These are phyloP conservation scores for Vickermania spadyakhi DNA, from an alignment of 208 protist genomes.

Conservation along the genomic window DNA sequence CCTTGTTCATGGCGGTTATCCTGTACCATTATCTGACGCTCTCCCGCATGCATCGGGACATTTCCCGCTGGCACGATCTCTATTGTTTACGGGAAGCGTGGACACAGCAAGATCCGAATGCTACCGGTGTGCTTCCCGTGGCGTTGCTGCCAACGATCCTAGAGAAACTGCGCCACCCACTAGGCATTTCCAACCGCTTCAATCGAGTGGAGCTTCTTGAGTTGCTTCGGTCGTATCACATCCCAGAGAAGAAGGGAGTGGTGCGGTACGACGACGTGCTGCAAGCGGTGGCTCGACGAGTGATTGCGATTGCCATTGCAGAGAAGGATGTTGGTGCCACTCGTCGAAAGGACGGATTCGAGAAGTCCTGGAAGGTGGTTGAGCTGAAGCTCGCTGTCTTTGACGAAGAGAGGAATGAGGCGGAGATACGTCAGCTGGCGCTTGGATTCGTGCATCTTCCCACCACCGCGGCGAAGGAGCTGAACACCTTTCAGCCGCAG, in stretches of 20 bases:
- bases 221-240: slow-evolving; percentile 80
- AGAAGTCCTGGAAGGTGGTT: slow-evolving; percentile 60
- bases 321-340: slow-evolving; percentile 33
- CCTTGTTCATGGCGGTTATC: slow-evolving; percentile 78
- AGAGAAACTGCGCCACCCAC: slow-evolving; percentile 68
- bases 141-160: slow-evolving; percentile 55
- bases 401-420: not conserved
- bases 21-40: slow-evolving; percentile 77
- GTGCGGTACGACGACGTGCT: slow-evolving; percentile 87
- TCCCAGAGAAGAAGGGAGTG: slow-evolving; percentile 66
- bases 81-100: slow-evolving; percentile 67
- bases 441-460: not conserved
- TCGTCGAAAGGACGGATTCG: slow-evolving; percentile 26
- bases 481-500: not conserved
- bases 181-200: slow-evolving; percentile 59
- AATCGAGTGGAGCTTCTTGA: slow-evolving; percentile 73
- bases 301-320: slow-evolving; percentile 71
- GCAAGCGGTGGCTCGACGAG: slow-evolving; percentile 68
- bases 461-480: not conserved
- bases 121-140: slow-evolving; percentile 48
- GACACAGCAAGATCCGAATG: slow-evolving; percentile 67
- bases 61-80: slow-evolving; percentile 66
- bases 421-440: slow-evolving; percentile 3
- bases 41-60: slow-evolving; percentile 53
- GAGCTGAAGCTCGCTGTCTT: slow-evolving; percentile 31